Base-by-base conservation (phyloP, 2,329 filamentous ascomycete genomes). In the Rhinocladiella similis region DNA sequence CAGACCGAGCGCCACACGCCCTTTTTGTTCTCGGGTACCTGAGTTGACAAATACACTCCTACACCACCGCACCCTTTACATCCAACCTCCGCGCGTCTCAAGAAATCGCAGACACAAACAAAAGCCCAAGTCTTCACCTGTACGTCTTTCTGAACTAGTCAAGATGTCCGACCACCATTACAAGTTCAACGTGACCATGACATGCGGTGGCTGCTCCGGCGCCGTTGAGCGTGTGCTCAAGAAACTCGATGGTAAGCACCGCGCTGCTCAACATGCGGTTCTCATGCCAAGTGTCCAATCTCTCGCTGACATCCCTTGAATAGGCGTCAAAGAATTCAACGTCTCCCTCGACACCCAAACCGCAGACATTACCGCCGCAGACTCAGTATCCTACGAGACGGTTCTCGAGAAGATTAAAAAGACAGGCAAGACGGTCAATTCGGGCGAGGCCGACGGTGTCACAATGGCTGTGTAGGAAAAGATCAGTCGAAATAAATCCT, bases 171-270 rank as follows among this genome's bases (percentile, higher is more conserved):
- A 88, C 67, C 91, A 96, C 80, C 90, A 85, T 66, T 97, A 97
- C 88, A 90, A 94, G 75, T 97, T 97, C 82, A 87, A 92, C 76
- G 85, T 97, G 74, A 82, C 80, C 75, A 99, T 99, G 94, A 89
- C 81, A 81, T 99, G 94, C 79, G 85, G 90, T 72, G 94, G 94
- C 73, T 99, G 94, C 86, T 97, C 92, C 45, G 91, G 92, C 69
- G 94, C 94, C 65, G 83, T 99, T 43, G 89, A 96, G 76, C 84
- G 91, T 50, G 91, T 97, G 45, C 85, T 99, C 63, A 93, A 90
- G 80, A 96, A 91, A 79, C 85, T 96, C 2, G 88, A 95, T 18
- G 91, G 92, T 96, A 71, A 63, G 83, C 47, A 48, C 5, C 3
- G 14, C 47, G 25, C 50, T 25, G 13, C 33, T 45, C 47, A 42